These are phyloP conservation scores for Periconia sp. DNA, from an alignment of 2,329 filamentous ascomycete species.

Conservation along the genomic window DNA sequence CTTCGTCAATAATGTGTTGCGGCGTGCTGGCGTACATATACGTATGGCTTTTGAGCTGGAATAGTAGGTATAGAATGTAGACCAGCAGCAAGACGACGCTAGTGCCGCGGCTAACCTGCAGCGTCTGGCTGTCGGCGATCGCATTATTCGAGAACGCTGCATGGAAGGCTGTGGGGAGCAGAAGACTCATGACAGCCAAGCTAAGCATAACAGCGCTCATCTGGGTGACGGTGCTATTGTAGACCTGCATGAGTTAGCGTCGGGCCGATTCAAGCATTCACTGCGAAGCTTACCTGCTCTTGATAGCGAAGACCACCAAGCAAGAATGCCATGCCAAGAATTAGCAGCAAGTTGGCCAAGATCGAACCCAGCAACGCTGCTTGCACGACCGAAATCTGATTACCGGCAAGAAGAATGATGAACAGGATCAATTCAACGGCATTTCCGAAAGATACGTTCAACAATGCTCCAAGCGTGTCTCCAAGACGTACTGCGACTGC, in stretches of 20 bases:
- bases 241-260: constrained; percentile 63
- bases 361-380: constrained; percentile 90
- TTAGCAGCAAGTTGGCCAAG: constrained; percentile 84
- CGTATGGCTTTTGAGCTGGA: constrained; percentile 89
- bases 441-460: constrained; percentile 61
- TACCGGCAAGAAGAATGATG: constrained; percentile 54
- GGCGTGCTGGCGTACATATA: constrained; percentile 93
- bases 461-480: constrained; percentile 56
- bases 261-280: neutral
- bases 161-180: constrained; percentile 91
- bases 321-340: constrained; percentile 90
- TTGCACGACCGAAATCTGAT: constrained; percentile 90
- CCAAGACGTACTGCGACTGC: constrained; percentile 55
- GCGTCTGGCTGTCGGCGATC: constrained; percentile 71
- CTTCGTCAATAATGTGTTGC: constrained; percentile 90
- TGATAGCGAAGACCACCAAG: constrained; percentile 84
- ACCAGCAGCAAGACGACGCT: constrained; percentile 85
- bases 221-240: constrained; percentile 93
- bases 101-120: constrained; percentile 87
- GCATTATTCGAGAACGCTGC: constrained; percentile 74
- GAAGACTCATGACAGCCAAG: constrained; percentile 85
- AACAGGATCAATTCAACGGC: constrained; percentile 61
- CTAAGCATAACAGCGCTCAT: constrained; percentile 95
- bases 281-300: constrained; percentile 68
- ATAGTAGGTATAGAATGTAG: constrained; percentile 82